These are phyloP conservation scores for Cymbopogon flexuosus DNA, from an alignment of 202 grass and related monocot genomes.

Conservation along the genomic window DNA sequence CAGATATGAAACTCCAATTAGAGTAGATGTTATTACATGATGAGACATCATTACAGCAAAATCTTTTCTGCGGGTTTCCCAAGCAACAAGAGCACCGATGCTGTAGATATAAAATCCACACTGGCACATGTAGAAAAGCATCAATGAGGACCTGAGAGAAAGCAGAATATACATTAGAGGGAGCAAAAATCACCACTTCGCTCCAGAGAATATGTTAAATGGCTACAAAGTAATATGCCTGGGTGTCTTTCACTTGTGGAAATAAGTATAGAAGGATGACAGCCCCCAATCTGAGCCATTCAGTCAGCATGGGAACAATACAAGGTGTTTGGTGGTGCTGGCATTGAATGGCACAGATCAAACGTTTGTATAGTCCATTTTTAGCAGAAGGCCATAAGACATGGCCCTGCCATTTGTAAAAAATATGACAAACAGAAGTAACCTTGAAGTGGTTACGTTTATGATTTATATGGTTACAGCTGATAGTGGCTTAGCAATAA, in stretches of 20 bases:
- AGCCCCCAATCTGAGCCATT: neutral
- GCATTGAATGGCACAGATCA: neutral
- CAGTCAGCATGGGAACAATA: neutral
- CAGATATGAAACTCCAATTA: slow-evolving; percentile 83
- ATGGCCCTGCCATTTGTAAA: neutral
- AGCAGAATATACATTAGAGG: slow-evolving; percentile 24
- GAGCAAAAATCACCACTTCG: neutral
- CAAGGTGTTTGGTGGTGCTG: neutral
- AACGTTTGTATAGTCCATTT: neutral
- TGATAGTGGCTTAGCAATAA: neutral
- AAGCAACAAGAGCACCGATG: slow-evolving; percentile 85
- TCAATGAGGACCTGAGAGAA: slow-evolving; percentile 55
- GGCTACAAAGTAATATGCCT: slow-evolving; percentile 3
- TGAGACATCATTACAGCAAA: slow-evolving; percentile 99
- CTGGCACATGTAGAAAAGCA: slow-evolving; percentile 97
- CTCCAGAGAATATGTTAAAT: slow-evolving; percentile 21
- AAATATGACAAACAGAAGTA: neutral
- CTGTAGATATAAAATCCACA: slow-evolving; percentile 99
- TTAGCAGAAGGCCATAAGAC: neutral
- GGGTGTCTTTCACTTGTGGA: neutral
- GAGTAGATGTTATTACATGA: slow-evolving; percentile 80
- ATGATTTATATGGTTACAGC: slow-evolving; percentile 21
- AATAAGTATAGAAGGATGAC: slow-evolving; percentile 4
- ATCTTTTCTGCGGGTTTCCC: slow-evolving; percentile 99
- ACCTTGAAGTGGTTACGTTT: neutral